Conservation (phyloP, 306 rosid genomes). For the Ceratonia siliqua region DNA sequence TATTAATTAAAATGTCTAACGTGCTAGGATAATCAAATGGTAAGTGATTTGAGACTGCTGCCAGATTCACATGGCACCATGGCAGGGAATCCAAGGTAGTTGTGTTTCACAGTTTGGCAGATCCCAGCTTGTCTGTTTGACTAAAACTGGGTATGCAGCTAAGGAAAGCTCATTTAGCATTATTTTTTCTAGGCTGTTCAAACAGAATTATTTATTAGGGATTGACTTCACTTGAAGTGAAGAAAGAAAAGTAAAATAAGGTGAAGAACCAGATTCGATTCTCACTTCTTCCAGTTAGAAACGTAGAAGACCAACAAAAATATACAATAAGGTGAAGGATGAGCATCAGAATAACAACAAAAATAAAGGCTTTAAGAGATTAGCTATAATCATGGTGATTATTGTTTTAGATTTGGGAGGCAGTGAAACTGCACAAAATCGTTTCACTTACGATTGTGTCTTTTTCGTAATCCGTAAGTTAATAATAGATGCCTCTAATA, state of each 20-base stretch:
- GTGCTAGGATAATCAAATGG: conserved; percentile 29
- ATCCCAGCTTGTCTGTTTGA: conserved; percentile 54
- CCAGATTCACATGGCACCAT: conserved; percentile 61
- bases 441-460: conserved; percentile 37
- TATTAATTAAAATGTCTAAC: conserved; percentile 28
- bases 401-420: conserved; percentile 27
- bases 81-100: conserved; percentile 59
- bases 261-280: conserved; percentile 11
- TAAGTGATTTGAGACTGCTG: conserved; percentile 10
- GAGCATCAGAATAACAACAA: not conserved
- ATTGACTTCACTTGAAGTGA: not conserved
- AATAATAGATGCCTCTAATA: not conserved
- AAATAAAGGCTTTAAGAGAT: not conserved
- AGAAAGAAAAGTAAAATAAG: not conserved
- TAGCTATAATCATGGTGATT: conserved; percentile 15
- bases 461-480: conserved; percentile 28
- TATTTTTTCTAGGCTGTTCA: not conserved
- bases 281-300: not conserved
- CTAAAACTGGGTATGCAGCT: conserved; percentile 34
- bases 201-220: not conserved
- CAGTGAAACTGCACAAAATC: conserved; percentile 29
- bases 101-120: conserved; percentile 42
- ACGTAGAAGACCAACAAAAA: too few relatives aligned
- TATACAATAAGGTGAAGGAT: not conserved
- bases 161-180: not conserved